These are phyloP conservation scores for Golubevia sp. DNA, from an alignment of 1,284 basidiomycete genomes.

Conservation along the genomic window DNA sequence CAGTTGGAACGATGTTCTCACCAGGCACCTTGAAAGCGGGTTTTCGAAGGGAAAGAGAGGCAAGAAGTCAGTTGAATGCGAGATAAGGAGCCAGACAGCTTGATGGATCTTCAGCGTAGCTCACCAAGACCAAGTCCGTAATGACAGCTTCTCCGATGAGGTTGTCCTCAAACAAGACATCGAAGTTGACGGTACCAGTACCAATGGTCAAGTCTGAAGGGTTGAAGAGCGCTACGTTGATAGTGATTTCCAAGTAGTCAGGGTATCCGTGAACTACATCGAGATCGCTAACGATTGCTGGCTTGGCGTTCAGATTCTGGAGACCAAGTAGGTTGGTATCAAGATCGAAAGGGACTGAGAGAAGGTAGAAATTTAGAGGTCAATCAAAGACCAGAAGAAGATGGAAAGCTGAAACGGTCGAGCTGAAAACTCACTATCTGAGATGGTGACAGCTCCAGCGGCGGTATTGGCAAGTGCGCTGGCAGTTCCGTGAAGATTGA, in stretches of 20 bases:
- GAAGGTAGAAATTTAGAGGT: too few relatives aligned
- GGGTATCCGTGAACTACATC: conserved; percentile 55
- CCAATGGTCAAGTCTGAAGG: conserved; percentile 57
- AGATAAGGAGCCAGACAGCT: not conserved
- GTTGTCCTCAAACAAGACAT: conserved; percentile 28
- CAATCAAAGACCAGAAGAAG: too few relatives aligned
- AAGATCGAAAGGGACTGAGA: conserved; percentile 58
- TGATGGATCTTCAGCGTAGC: not conserved
- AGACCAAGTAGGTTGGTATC: conserved; percentile 52
- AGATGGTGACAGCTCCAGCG: conserved; percentile 70
- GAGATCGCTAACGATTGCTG: conserved; percentile 42
- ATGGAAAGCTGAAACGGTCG: too few relatives aligned
- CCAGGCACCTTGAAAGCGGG: too few relatives aligned
- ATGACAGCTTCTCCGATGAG: conserved; percentile 49
- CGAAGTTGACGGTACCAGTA: conserved; percentile 45
- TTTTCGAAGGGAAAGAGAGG: too few relatives aligned
- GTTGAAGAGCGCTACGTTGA: conserved; percentile 46
- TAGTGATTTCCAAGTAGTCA: conserved; percentile 48
- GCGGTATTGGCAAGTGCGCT: conserved; percentile 63
- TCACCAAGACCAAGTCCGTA: conserved; percentile 34
- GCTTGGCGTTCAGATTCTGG: conserved; percentile 54
- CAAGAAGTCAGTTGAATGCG: too few relatives aligned
- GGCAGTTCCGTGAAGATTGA: conserved; percentile 46
- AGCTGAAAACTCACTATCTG: too few relatives aligned
- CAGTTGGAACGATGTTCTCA: conserved; percentile 42